A percentile compares a stretch with the other conserved stretches of the same genome.
These are phyloP conservation scores for Nepenthes alata DNA, from an alignment of 179 eudicot genomes.

Conservation along the genomic window DNA sequence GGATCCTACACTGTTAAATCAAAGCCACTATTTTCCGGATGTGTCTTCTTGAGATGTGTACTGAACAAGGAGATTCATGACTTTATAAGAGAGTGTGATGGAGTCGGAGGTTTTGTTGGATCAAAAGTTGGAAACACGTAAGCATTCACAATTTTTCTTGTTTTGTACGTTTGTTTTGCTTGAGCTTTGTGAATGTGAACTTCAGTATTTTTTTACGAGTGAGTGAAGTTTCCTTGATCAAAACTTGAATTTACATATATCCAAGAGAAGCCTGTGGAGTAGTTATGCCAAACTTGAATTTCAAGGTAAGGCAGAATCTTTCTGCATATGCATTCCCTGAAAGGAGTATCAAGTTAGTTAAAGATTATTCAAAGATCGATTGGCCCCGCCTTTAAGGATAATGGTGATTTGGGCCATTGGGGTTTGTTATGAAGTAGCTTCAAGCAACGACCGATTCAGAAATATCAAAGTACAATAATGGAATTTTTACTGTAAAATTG, in stretches of 20 bases:
- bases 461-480: too few species aligned
- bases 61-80: slow-evolving; percentile 82
- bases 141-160: slow-evolving; percentile 19
- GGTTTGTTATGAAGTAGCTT: too few species aligned
- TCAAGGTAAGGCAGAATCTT: too few species aligned
- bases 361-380: too few species aligned
- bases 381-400: too few species aligned
- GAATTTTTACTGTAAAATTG: too few species aligned
- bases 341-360: too few species aligned
- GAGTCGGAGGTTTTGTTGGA: slow-evolving; percentile 82
- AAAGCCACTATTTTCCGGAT: slow-evolving; percentile 68
- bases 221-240: neutral
- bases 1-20: slow-evolving; percentile 67
- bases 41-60: slow-evolving; percentile 68
- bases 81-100: slow-evolving; percentile 60
- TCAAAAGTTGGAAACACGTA: slow-evolving; percentile 87
- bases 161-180: neutral
- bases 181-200: neutral
- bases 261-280: too few species aligned
- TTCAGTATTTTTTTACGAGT: neutral
- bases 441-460: too few species aligned
- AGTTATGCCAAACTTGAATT: too few species aligned
- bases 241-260: neutral
- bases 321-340: too few species aligned
- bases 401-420: too few species aligned